Base-by-base conservation (phyloP, 768 basidiomycete species). In the Lentinus brumalis region DNA sequence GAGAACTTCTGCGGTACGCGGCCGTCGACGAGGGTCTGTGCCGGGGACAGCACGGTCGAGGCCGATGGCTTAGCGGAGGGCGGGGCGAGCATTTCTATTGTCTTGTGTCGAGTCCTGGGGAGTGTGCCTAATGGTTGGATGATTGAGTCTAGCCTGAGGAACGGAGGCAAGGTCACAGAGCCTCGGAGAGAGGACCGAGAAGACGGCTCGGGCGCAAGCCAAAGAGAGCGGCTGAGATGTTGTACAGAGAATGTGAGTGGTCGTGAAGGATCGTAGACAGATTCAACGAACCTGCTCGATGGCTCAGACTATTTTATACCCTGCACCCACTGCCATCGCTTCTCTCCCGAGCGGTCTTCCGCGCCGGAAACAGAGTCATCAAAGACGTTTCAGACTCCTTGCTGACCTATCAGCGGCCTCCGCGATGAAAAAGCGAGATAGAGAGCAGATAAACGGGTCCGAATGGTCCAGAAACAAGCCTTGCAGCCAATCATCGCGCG, bases 21-120 rank as follows among this genome's bases (percentile, higher is more conserved):
- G 16, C 71, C 71, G 59, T 73, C 69, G 62, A 71, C 70, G 49
- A 73, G 69, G 18, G 71, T 73, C 57, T 65, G 68, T 9, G 69
- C 61, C 2, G 71, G 71, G 21, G 71, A 73, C 45, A 73, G 67
- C 30, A 53, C 60, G 40, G 59, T 63, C 42, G 57, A 63, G 18
- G 54, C 29, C 26, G 15, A 42, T 3, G 35, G 35, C 21, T 59
- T 51, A 39, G 56, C 31, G 42, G 52, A 56, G 5, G 66, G 62
- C 4, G 62, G 60, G 8, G 62, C 40, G 55, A 64, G 50, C 66
- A 64, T 65, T 51, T 51, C 50, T 55, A 32, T 44, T 44, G 42
- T 44, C 42, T 44, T 14, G 15, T 44, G 42, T 21, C 44, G n/a
- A 45, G n/a, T 44, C 42, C 15, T 8, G 18, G 42, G 8, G 35